Base-by-base conservation (phyloP, 345 rosid species). In the Citrus australasica region DNA sequence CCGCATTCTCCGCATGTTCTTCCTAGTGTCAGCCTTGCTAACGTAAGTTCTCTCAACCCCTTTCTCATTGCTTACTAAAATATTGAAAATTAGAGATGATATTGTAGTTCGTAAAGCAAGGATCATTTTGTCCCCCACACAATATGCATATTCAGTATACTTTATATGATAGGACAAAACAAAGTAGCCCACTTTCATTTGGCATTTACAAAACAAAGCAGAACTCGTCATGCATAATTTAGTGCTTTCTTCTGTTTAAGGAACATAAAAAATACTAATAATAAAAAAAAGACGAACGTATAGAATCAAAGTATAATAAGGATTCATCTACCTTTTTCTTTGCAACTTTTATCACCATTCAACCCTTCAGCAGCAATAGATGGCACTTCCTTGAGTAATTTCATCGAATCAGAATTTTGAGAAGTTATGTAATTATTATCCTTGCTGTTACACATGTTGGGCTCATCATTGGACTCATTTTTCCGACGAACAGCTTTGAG, bases 1-100 rank as follows among this genome's bases (percentile, higher is more conserved):
- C 87, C 86, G 88, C 93, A 92, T 74, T 87, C 90, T 89, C 81
- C 88, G 85, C 81, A 77, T 89, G 27, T 66, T 82, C 93, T 91
- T 96, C 93, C 92, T 89, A 80, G 83, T 76, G 40, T 89, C 92
- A 88, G 92, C 91, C 84, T 82, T 88, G 92, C 94, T 88, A 79
- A 79, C 77, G 28, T 86, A 87, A 81, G 82, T 78, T 82, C 83
- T 87, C 82, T 81, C 92, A 48, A 79, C 85, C 73, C 86, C 88
- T 78, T 82, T 85, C 78, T 83, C 87, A 79, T 81, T 90, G 87
- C 81, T 85, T 75, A 82, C 96, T 92, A 87, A 79, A 88, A 86
- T 42, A 80, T 64, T 67, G 74, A 79, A 74, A 67, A 85, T 78
- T 80, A 79, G 73, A 84, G 32, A 79, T 30, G 79, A 85, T 78